Evolutionary conservation across 2,329 filamentous ascomycete genomes (phyloP).

Genomic region (Tolypocladium amazonense): DNA sequence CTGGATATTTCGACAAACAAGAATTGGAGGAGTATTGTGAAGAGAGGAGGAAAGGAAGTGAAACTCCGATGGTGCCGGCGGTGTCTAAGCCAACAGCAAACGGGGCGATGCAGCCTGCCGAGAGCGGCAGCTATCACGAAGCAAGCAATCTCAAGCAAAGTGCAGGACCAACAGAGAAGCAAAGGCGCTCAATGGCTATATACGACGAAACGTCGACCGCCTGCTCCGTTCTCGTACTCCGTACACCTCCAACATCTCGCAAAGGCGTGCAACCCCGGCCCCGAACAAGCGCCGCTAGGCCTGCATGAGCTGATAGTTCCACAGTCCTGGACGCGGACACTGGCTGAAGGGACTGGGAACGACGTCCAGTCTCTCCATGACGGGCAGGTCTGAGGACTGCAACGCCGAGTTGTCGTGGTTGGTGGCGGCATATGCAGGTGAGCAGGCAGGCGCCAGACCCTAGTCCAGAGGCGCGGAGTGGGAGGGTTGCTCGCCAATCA

Average conservation of each 20-base stretch:
- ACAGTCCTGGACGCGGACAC: background rate
- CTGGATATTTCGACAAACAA: background rate
- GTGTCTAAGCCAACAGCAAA: background rate
- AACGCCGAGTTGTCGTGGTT: background rate
- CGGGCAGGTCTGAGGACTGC: background rate
- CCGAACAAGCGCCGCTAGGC: conserved; percentile 16
- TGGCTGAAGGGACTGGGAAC: background rate
- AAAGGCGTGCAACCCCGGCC: conserved; percentile 4
- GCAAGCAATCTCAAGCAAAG: background rate
- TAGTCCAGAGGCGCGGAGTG: conserved; percentile 1
- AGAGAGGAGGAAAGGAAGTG: background rate
- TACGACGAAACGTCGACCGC: background rate
- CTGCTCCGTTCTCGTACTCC: too few species aligned
- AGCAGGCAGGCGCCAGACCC: conserved; percentile 17
- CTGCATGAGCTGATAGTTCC: conserved; percentile 16
- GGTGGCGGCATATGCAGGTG: background rate
- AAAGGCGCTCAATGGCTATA: conserved; percentile 1
- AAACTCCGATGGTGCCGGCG: background rate
- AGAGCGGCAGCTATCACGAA: background rate
- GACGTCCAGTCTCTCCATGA: background rate
- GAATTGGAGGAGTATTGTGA: background rate
- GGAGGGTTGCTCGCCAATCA: conserved; percentile 14
- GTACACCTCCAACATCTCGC: background rate
- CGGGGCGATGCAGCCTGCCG: background rate
- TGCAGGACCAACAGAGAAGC: background rate